Conservation (phyloP, 1,284 basidiomycete genomes). For the Tausonia pullulans region DNA sequence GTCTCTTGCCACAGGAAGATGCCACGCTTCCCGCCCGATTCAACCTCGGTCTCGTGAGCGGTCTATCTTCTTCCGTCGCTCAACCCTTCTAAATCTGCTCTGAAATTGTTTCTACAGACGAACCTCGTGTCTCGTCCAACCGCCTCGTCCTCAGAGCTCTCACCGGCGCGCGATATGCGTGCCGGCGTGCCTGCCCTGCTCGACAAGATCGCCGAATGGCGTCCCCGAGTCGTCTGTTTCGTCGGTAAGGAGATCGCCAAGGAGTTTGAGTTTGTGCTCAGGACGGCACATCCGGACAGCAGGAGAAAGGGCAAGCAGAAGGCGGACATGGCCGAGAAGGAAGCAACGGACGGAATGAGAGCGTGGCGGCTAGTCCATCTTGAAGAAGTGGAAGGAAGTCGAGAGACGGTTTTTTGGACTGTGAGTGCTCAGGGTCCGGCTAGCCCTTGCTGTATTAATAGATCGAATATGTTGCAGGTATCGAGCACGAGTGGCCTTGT, state of each 20-base stretch:
- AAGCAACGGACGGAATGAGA: not conserved
- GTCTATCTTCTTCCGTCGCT: not conserved
- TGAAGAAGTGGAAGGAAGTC: not conserved
- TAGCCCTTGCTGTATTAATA: not conserved
- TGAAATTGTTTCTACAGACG: not conserved
- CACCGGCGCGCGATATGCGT: constrained; percentile 41
- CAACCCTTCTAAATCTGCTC: not conserved
- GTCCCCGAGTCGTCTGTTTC: constrained; percentile 55
- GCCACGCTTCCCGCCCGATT: constrained; percentile 39
- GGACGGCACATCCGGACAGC: not conserved
- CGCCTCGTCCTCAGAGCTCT: constrained; percentile 48
- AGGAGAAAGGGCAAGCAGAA: constrained; percentile 1
- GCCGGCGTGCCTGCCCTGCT: constrained; percentile 44
- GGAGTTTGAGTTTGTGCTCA: constrained; percentile 37
- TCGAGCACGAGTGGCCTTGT: constrained; percentile 5
- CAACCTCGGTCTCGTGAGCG: constrained; percentile 44
- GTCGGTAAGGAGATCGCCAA: constrained; percentile 61
- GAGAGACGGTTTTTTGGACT: constrained; percentile 7
- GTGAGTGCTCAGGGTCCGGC: not conserved
- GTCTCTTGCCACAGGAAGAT: constrained; percentile 40
- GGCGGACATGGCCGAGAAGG: not conserved
- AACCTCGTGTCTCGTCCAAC: constrained; percentile 2
- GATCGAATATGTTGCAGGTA: not conserved
- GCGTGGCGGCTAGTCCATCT: constrained; percentile 11
- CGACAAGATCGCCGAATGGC: constrained; percentile 44